A percentile compares a stretch with the other conserved stretches of the same genome.
Conservation (phyloP, 2,329 filamentous ascomycete genomes). For the Knoxdaviesia capensis region DNA sequence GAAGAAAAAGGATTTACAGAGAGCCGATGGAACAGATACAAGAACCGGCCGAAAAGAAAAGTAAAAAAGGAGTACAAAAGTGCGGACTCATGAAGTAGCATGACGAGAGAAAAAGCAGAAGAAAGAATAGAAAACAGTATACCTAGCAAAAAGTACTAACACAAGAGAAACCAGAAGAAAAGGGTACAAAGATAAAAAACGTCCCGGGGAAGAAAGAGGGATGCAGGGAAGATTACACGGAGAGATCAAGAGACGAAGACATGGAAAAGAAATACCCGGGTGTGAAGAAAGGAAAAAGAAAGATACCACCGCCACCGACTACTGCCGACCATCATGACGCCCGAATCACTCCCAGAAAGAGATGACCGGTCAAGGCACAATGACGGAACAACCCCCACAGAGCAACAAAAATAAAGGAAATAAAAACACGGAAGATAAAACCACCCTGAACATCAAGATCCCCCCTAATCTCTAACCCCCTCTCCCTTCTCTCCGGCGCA, state of each 20-base stretch:
- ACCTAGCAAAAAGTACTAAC: neutral
- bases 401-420: no score
- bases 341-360: no score
- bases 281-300: no score
- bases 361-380: no score
- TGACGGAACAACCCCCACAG: no score
- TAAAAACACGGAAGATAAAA: no score
- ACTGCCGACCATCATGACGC: no score
- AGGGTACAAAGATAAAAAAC: conserved; percentile 4
- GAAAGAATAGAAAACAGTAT: neutral
- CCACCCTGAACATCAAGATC: no score
- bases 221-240: neutral
- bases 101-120: conserved; percentile 6
- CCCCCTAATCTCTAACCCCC: no score
- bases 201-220: neutral
- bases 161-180: conserved; percentile 3
- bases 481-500: no score
- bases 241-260: neutral
- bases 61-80: conserved; percentile 5
- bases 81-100: neutral
- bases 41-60: neutral
- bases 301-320: no score
- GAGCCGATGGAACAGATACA: neutral
- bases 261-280: neutral
- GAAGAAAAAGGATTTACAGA: neutral